phyloP scores from a whole-genome alignment of 495 filamentous ascomycete genomes.

The Lineolata rhizophorae region DNA sequence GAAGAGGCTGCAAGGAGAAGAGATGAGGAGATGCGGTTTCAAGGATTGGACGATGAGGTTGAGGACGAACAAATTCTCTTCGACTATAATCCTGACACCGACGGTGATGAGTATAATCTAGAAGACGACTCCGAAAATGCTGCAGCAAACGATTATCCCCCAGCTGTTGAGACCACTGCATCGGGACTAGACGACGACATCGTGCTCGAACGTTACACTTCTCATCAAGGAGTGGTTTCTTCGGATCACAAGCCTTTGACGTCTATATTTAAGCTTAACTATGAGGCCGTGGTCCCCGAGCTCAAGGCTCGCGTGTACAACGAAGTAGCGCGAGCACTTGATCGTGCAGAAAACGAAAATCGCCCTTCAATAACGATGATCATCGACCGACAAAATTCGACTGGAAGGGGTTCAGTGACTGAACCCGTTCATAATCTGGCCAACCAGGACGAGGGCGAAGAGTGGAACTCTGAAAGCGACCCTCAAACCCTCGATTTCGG shows the following conservation, averaged over 20 bases:
- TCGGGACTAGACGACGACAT: slow-evolving; percentile 41
- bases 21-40: slow-evolving; percentile 68
- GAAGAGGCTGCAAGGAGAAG: slow-evolving; percentile 42
- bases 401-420: too few relatives aligned
- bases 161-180: slow-evolving; percentile 25
- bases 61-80: slow-evolving; percentile 74
- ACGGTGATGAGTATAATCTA: slow-evolving; percentile 26
- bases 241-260: slow-evolving; percentile 91
- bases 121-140: slow-evolving; percentile 40
- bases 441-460: slow-evolving; percentile 3
- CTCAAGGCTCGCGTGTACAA: slow-evolving; percentile 64
- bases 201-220: slow-evolving; percentile 52
- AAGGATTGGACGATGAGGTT: slow-evolving; percentile 43
- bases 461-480: slow-evolving; percentile 18
- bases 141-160: slow-evolving; percentile 3
- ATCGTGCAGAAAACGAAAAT: slow-evolving; percentile 81
- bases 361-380: slow-evolving; percentile 70
- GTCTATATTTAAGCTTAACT: slow-evolving; percentile 58
- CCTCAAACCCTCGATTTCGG: slow-evolving; percentile 52
- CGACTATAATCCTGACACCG: slow-evolving; percentile 71
- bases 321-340: slow-evolving; percentile 72
- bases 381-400: slow-evolving; percentile 34
- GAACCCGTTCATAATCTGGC: background rate
- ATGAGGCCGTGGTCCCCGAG: slow-evolving; percentile 64
- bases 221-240: slow-evolving; percentile 70